Base-by-base conservation (phyloP, 2,329 filamentous ascomycete species). In the Raffaelea arxii region DNA sequence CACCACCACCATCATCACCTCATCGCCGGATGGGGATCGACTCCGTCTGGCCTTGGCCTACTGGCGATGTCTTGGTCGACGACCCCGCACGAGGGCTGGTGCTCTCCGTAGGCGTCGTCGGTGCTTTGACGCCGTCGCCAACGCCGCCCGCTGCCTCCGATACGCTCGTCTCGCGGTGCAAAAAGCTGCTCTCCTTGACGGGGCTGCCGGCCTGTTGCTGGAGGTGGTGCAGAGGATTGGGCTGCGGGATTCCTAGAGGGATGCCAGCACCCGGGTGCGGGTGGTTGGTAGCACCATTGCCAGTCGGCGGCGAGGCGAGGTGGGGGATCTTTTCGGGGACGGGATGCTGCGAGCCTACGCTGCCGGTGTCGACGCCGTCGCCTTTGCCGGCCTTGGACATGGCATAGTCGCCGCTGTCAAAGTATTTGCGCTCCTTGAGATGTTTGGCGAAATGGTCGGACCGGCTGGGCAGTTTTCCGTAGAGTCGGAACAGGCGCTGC, bases 401-500 rank as follows among this genome's bases (percentile, higher is more conserved):
- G 61, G 90, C 90, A 61, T 95, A 96, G 71, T 96, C 89, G 61
- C 89, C 90, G 50, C 86, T 92, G 72, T 96, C 89, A 68, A 96
- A 96, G 72, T 95, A 96, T 72, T 94, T 98, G 73, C 92, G 90
- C 67, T 97, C 92, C 78, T 96, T 96, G 63, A 97, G 80, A 65
- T 97, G 94, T 75, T 97, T 97, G 74, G 94, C 89, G 58, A 97
- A 83, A 60, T 96, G 79, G 67, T 96, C 91, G 66, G 90, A 94
- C 67, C 92, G 92, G 67, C 86, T 94, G 54, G 92, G 92, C 51
- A 97, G 83, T 71, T 97, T 97, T 69, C 92, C 92, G 68, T 98
- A 98, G 54, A 97, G 83, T 55, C 90, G 86, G 76, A 97, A 92
- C 62, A 97, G 83, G 53, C 87, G 86, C 69, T 96, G 90, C 75